Conservation (phyloP, 148 eudicot genomes). For the Camellia japonica region DNA sequence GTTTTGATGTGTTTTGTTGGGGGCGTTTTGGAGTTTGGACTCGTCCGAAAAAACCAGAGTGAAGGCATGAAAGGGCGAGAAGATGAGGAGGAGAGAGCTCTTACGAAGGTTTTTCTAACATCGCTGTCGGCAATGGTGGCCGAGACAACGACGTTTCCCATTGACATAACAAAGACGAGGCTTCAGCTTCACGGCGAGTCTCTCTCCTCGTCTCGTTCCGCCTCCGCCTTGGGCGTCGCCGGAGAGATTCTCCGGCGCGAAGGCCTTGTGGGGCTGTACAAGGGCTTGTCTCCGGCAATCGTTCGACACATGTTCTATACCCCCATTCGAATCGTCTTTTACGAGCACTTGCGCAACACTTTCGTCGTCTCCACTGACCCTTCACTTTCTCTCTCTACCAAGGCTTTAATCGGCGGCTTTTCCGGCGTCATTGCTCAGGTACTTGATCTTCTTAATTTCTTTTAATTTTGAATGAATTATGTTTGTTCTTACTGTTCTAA, state of each 20-base stretch:
- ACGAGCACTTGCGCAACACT: constrained; percentile 52
- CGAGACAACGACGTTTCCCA: constrained; percentile 82
- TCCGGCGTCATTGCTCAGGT: constrained; percentile 94
- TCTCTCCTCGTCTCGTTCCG: constrained; percentile 22
- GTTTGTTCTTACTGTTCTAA: not conserved
- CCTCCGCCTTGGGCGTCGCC: constrained; percentile 44
- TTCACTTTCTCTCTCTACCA: constrained; percentile 41
- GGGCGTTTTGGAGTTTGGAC: not conserved
- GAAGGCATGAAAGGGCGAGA: constrained; percentile 2
- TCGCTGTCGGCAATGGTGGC: constrained; percentile 78
- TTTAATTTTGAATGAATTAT: not conserved
- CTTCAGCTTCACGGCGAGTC: constrained; percentile 61
- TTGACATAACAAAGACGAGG: constrained; percentile 75
- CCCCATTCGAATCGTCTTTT: constrained; percentile 71
- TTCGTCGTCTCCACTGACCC: constrained; percentile 20
- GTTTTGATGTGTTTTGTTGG: not conserved
- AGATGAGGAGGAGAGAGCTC: constrained; percentile 7
- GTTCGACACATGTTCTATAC: constrained; percentile 71
- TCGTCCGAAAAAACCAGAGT: not conserved
- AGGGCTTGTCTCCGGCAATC: constrained; percentile 69
- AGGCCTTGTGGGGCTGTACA: constrained; percentile 61
- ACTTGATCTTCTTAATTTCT: constrained; percentile 4
- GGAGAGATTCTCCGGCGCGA: too few species aligned
- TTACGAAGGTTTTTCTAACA: constrained; percentile 49
- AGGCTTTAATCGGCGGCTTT: constrained; percentile 67